Evolutionary conservation across 345 rosid genomes (phyloP).

Genomic region (Ailanthus altissimus): DNA sequence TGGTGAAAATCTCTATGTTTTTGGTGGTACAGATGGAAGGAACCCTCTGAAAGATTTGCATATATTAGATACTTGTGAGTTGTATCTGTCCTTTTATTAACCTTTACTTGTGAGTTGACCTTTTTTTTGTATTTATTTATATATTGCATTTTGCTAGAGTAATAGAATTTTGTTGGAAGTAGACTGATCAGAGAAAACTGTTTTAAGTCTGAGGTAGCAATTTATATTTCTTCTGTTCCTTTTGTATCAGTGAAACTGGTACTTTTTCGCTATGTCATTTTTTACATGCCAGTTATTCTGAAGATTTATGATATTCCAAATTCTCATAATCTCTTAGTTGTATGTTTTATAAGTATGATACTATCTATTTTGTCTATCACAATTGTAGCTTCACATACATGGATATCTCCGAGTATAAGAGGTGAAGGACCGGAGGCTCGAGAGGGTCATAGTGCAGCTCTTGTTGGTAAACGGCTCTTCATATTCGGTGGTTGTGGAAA

Average conservation of each 20-base stretch:
- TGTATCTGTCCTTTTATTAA: slow-evolving; percentile 17
- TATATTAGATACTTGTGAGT: slow-evolving; percentile 84
- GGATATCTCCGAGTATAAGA: slow-evolving; percentile 84
- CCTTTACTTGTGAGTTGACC: not conserved
- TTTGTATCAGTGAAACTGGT: not conserved
- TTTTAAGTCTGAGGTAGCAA: not conserved
- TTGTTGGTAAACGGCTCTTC: slow-evolving; percentile 85
- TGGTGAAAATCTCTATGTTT: slow-evolving; percentile 70
- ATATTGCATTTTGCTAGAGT: not conserved
- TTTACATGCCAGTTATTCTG: not conserved
- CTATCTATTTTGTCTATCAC: slow-evolving; percentile 8
- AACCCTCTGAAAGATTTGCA: slow-evolving; percentile 80
- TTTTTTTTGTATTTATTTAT: not conserved
- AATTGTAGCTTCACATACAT: slow-evolving; percentile 73
- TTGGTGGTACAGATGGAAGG: slow-evolving; percentile 95
- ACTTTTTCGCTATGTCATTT: not conserved
- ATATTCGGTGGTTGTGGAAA: slow-evolving; percentile 96
- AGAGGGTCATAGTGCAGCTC: slow-evolving; percentile 93
- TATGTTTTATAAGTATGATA: slow-evolving; percentile 6
- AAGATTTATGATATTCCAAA: slow-evolving; percentile 5
- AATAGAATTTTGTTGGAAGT: not conserved
- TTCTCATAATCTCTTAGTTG: not conserved
- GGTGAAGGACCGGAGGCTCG: slow-evolving; percentile 95
- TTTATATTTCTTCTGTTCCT: not conserved
- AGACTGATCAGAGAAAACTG: not conserved